Conservation (phyloP, 441 rosid species). For the Raphanus hybrid region DNA sequence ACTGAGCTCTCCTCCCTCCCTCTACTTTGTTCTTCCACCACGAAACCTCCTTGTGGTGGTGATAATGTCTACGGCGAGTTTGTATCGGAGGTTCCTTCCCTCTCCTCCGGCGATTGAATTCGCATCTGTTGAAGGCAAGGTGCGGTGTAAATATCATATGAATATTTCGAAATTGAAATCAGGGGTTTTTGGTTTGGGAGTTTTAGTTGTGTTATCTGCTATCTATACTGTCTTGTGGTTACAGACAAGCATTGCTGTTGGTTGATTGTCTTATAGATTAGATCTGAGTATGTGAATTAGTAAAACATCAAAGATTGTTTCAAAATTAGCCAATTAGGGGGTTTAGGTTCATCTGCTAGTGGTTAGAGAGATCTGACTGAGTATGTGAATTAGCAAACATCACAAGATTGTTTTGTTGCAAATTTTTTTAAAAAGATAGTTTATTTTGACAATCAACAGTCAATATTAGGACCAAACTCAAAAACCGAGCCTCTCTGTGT, state of each 20-base stretch:
- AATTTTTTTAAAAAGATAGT: neutral
- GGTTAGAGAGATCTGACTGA: neutral
- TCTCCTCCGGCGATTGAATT: slow-evolving; percentile 91
- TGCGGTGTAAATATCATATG: slow-evolving; percentile 18
- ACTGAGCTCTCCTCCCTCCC: neutral
- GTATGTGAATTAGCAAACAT: neutral
- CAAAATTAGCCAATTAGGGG: neutral
- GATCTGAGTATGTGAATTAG: neutral
- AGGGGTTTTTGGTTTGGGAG: neutral
- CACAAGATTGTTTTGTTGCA: neutral
- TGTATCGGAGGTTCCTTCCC: slow-evolving; percentile 77
- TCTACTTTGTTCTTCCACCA: neutral
- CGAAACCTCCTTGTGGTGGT: neutral
- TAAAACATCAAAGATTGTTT: neutral
- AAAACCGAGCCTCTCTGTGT: neutral
- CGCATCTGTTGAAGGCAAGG: slow-evolving; percentile 93
- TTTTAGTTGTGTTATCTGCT: neutral
- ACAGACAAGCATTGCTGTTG: neutral
- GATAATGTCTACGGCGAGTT: slow-evolving; percentile 75
- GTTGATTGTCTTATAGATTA: neutral
- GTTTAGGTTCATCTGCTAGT: slow-evolving; percentile 12
- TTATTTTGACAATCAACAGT: neutral
- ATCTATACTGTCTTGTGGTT: neutral
- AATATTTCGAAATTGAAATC: neutral
- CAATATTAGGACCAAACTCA: neutral